These are phyloP conservation scores for Elongisporangium prolatum DNA, from an alignment of 352 stramenopile species.

Conservation along the genomic window DNA sequence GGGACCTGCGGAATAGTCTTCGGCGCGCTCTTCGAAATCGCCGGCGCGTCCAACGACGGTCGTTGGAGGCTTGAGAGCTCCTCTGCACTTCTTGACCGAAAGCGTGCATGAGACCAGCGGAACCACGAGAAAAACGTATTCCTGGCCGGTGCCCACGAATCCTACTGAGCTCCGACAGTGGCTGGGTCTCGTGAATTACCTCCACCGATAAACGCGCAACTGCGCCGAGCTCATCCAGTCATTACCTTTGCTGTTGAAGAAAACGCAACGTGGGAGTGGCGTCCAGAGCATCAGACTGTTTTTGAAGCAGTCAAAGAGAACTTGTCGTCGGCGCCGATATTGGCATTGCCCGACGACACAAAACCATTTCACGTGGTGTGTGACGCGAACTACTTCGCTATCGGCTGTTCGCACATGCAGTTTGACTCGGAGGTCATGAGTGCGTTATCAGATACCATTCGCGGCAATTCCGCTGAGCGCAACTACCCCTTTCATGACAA, in stretches of 20 bases:
- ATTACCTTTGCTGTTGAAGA: slow-evolving; percentile 14
- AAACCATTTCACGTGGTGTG: slow-evolving; percentile 19
- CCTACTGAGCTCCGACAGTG: slow-evolving; percentile 9
- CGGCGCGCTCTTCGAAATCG: too few relatives aligned
- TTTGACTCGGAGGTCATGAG: slow-evolving; percentile 10
- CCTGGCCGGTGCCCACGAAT: background rate
- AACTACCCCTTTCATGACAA: slow-evolving; percentile 23
- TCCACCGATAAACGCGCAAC: slow-evolving; percentile 18
- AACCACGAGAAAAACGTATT: slow-evolving; percentile 11
- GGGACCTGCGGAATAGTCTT: too few relatives aligned
- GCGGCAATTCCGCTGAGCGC: slow-evolving; percentile 14
- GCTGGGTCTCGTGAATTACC: slow-evolving; percentile 17
- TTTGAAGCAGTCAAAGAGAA: slow-evolving; percentile 16
- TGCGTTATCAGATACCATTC: slow-evolving; percentile 21
- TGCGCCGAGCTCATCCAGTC: slow-evolving; percentile 7
- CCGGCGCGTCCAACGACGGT: too few relatives aligned
- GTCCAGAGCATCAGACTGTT: slow-evolving; percentile 5
- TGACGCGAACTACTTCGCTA: slow-evolving; percentile 17
- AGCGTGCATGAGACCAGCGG: too few relatives aligned
- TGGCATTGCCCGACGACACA: slow-evolving; percentile 6
- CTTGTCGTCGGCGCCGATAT: slow-evolving; percentile 2
- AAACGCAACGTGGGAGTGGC: slow-evolving; percentile 7
- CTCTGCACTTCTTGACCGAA: too few relatives aligned
- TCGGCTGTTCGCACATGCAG: slow-evolving; percentile 15
- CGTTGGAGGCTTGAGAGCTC: too few relatives aligned